Base-by-base conservation (phyloP, 1,139 yeast genomes). In the Nakaseomyces glabratus region DNA sequence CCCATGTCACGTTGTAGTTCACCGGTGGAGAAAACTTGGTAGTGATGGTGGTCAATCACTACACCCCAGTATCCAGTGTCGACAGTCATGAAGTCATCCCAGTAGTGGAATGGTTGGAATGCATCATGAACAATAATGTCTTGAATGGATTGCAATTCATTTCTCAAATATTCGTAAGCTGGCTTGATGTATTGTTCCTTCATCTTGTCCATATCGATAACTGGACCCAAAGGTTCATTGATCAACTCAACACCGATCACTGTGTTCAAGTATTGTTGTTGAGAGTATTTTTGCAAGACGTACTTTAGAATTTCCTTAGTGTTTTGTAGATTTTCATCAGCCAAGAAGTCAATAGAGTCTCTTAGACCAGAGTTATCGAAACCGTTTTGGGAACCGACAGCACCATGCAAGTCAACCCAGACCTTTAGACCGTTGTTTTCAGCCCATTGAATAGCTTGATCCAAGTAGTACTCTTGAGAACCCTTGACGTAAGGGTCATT, bases 301-400 rank as follows among this genome's bases (percentile, higher is more conserved):
- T 52, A 43, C 16, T 52, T 39, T 19, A 70, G 35, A 4, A 49
- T 57, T 12, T 43, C 31, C 14, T 45, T 38, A n/a, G 58, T 52
- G 12, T 48, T 41, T 35, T 60, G 57, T 33, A 72, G 60, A 28
- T 60, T 58, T 1, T 73, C 77, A 31, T 66, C 62, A 11, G 15
- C 18, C 58, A 76, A 77, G 73, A 80, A 85, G 6, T 65, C 63
- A 39, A 70, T 50, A 6, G 54, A 43, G 51, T 82, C 95, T 49
- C 96, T 70, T 42, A 73, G 63, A 15, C 98, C 98, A 8, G 95
- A 84, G 63, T 88, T 88, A 59, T 90, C 98, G 56, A 88, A 88
- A 12, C 97, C 96, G 57, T 88, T 88, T 61, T 88, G 97, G 13
- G 95, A 82, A 11, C 96, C 97, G 32, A 95, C 93, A 19, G 85